These are phyloP conservation scores for Lasiodiplodia hormozganensis DNA, from an alignment of 2,329 filamentous ascomycete species.

Conservation along the genomic window DNA sequence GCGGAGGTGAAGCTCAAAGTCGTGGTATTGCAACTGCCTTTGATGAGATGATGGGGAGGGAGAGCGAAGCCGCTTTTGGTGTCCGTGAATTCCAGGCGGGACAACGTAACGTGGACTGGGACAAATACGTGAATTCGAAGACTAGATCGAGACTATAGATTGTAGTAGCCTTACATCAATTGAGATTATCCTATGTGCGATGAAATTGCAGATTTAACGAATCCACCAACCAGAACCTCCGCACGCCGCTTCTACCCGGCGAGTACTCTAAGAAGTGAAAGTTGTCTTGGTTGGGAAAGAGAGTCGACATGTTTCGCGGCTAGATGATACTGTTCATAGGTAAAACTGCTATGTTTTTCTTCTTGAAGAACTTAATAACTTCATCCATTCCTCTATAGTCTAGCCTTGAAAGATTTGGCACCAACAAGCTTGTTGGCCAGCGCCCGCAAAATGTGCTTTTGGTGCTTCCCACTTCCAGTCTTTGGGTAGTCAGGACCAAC, in stretches of 20 bases:
- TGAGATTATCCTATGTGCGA: too few species aligned
- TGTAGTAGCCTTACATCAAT: background rate
- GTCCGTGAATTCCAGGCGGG: conserved; percentile 30
- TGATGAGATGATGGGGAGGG: conserved; percentile 30
- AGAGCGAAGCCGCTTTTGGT: conserved; percentile 25
- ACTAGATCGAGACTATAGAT: background rate
- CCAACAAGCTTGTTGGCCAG: background rate
- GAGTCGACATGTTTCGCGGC: too few species aligned
- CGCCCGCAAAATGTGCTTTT: background rate
- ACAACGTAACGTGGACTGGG: conserved; percentile 28
- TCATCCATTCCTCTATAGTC: too few species aligned
- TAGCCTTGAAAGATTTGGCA: background rate
- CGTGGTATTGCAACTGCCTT: conserved; percentile 26
- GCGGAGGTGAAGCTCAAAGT: conserved; percentile 1
- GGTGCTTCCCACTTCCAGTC: background rate
- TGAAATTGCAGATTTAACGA: too few species aligned
- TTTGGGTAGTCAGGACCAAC: conserved; percentile 2
- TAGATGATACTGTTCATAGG: rapidly evolving
- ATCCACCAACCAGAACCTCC: background rate
- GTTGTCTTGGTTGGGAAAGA: too few species aligned
- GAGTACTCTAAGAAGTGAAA: background rate
- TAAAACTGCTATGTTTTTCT: too few species aligned
- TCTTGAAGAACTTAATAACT: too few species aligned
- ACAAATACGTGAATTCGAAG: background rate
- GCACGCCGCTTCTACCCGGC: background rate